Evolutionary conservation across 2,329 filamentous ascomycete genomes (phyloP), one percentile per base, ranked within the genome.

Genomic region (Sarocladium kiliense): DNA sequence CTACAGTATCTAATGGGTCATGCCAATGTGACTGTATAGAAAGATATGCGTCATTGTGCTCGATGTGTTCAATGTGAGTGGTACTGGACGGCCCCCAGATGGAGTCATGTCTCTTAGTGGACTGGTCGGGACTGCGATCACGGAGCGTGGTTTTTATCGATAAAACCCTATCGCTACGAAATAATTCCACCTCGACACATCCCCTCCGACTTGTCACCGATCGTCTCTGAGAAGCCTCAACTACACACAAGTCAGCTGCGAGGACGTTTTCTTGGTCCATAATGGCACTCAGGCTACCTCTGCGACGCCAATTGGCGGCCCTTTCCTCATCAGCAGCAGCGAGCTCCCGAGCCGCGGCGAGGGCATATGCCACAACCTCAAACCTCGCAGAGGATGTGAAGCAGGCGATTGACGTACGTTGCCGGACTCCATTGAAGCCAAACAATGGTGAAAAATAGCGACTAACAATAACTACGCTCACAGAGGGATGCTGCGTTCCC

Each of bases 401-500:
- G 59, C 64, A 69, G 56, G 65, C 62, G 49, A 70, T 72, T 51
- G 63, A 66, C 47, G 73, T 74, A 56, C 55, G 67, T 58, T 27
- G 5, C 12, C 39, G 19, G 14, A 21, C 18, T 23, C 14, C 12
- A 23, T 5, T 14, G 9, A n/a, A n/a, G n/a, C n/a, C n/a, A n/a
- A n/a, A n/a, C n/a, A n/a, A n/a, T n/a, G n/a, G n/a, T n/a, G n/a
- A n/a, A n/a, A n/a, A n/a, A n/a, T n/a, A n/a, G n/a, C n/a, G n/a
- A n/a, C n/a, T n/a, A n/a, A n/a, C n/a, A n/a, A n/a, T n/a, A n/a
- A n/a, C n/a, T n/a, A n/a, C n/a, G n/a, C n/a, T n/a, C n/a, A n/a
- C n/a, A 64, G 66, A 63, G 64, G 54, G 68, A 71, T 49, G 68
- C 69, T 27, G 57, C 66, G 50, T 62, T 77, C 12, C 78, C 87